Evolutionary conservation across 805 yeast genomes (phyloP).

Genomic region (Candida ficus): DNA sequence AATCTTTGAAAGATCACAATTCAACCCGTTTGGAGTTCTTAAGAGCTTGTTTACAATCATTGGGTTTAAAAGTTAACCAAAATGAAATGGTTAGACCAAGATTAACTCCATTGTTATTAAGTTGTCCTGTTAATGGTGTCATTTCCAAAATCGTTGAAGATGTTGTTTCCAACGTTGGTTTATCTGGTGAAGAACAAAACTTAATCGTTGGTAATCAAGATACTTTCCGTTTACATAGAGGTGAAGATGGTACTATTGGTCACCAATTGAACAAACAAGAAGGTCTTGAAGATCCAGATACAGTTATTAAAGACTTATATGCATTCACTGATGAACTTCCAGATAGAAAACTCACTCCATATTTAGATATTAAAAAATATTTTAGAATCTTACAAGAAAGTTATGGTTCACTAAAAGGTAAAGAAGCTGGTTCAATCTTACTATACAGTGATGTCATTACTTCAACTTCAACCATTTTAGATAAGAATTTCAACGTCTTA

Average conservation of each 20-base stretch:
- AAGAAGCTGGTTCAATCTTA: constrained; percentile 53
- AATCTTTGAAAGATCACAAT: constrained; percentile 39
- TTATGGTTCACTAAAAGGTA: constrained; percentile 26
- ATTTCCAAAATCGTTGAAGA: constrained; percentile 29
- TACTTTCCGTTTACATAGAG: constrained; percentile 44
- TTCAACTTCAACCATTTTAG: constrained; percentile 77
- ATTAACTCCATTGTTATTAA: constrained; percentile 60
- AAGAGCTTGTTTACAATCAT: constrained; percentile 45
- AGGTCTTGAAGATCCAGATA: constrained; percentile 48
- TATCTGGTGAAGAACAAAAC: constrained; percentile 31
- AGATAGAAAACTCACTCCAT: constrained; percentile 53
- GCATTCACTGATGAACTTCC: constrained; percentile 45
- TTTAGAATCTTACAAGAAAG: constrained; percentile 37
- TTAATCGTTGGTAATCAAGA: constrained; percentile 51
- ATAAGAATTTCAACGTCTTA: constrained; percentile 60
- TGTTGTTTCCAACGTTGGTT: constrained; percentile 31
- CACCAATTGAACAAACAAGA: constrained; percentile 25
- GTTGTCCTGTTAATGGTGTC: constrained; percentile 33
- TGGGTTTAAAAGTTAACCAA: constrained; percentile 68
- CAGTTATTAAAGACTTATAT: constrained; percentile 50
- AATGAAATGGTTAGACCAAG: constrained; percentile 49
- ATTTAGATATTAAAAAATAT: constrained; percentile 60
- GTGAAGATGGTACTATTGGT: constrained; percentile 25
- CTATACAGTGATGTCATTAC: constrained; percentile 87
- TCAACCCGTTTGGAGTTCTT: constrained; percentile 50